Conservation (phyloP, 305 asterid species). For the Andrographis paniculata region DNA sequence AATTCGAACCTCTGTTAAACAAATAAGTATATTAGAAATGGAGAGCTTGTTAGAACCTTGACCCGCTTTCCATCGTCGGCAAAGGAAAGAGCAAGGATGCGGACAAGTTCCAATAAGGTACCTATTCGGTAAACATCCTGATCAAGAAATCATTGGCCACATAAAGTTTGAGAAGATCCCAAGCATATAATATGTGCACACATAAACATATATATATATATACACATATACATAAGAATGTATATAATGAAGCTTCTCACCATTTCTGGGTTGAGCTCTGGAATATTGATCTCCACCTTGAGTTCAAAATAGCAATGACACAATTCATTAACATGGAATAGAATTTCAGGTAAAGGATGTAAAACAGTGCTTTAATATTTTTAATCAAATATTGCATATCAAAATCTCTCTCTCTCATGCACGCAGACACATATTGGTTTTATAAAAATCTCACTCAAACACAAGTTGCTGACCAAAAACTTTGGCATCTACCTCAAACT, state of each 20-base stretch:
- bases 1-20: slow-evolving; percentile 8
- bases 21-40: slow-evolving; percentile 2
- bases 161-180: slow-evolving; percentile 16
- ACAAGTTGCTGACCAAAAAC: too few species aligned
- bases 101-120: slow-evolving; percentile 90
- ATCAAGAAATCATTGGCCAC: slow-evolving; percentile 33
- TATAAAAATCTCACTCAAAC: too few species aligned
- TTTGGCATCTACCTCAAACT: too few species aligned
- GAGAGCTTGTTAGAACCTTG: slow-evolving; percentile 40
- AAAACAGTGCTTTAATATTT: background rate
- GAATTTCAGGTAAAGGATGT: slow-evolving; percentile 10
- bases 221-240: too few species aligned
- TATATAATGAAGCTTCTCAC: slow-evolving; percentile 46
- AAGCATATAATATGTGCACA: slow-evolving; percentile 7
- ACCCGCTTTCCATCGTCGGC: slow-evolving; percentile 93
- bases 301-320: slow-evolving; percentile 23
- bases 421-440: too few species aligned
- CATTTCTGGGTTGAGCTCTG: slow-evolving; percentile 95
- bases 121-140: slow-evolving; percentile 99
- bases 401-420: too few species aligned
- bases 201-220: too few species aligned
- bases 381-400: too few species aligned
- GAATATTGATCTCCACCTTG: slow-evolving; percentile 86
- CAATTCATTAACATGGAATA: slow-evolving; percentile 11
- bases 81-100: slow-evolving; percentile 76